phyloP scores from a whole-genome alignment of 2,329 filamentous ascomycete species.

The Venturia oleaginea region DNA sequence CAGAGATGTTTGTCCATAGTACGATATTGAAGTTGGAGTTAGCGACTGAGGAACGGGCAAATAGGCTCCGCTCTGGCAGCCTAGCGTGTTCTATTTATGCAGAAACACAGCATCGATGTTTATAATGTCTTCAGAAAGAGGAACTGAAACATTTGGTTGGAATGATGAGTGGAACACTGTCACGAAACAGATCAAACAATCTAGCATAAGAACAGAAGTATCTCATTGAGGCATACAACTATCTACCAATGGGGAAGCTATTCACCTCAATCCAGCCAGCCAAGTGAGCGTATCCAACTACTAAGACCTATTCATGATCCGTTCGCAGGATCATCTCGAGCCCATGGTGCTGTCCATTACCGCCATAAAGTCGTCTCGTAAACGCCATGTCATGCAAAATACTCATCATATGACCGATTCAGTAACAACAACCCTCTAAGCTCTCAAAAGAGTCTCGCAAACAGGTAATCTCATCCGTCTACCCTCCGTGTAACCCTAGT shows the following conservation, averaged over 20 bases:
- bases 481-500: not conserved
- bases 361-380: not conserved
- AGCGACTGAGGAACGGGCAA: not conserved
- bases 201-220: not conserved
- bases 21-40: not conserved
- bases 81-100: not conserved
- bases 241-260: not conserved
- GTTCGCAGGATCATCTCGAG: not conserved
- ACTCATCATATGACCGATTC: not conserved
- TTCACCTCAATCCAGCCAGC: not conserved
- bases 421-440: not conserved
- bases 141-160: not conserved
- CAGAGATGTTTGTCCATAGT: not conserved
- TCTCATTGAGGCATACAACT: not conserved
- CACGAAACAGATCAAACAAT: not conserved
- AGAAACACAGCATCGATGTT: not conserved
- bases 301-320: not conserved
- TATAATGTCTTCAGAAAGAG: not conserved
- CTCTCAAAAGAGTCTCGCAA: not conserved
- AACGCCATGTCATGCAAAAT: not conserved
- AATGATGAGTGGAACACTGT: not conserved
- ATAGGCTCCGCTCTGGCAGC: not conserved
- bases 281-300: conserved; percentile 3
- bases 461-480: not conserved
- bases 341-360: not conserved